Evolutionary conservation across 129 eudicot genomes (phyloP).

Genomic region (Lonicera japonica): DNA sequence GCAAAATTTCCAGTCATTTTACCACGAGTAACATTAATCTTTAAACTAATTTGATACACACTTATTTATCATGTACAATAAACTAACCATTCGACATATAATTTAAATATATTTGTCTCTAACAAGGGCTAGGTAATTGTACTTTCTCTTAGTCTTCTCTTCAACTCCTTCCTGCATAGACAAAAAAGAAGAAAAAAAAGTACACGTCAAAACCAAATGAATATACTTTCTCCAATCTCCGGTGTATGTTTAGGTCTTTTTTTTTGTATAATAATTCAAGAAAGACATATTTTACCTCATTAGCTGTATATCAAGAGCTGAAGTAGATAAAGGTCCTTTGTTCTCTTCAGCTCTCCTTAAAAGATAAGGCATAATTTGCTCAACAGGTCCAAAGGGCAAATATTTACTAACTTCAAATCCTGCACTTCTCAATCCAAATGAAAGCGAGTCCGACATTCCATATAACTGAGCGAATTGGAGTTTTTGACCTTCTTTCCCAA

Average conservation of each 20-base stretch:
- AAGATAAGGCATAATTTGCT: constrained; percentile 84
- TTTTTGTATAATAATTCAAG: not conserved
- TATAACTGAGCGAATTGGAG: constrained; percentile 88
- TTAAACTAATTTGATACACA: too few species aligned
- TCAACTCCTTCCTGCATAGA: constrained; percentile 65
- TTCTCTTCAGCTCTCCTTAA: constrained; percentile 93
- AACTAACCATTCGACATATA: too few species aligned
- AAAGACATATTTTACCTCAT: constrained; percentile 44
- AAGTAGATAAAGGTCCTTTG: constrained; percentile 67
- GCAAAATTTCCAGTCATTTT: too few species aligned
- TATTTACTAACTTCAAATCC: constrained; percentile 93
- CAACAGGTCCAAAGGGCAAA: constrained; percentile 93
- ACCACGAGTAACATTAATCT: too few species aligned
- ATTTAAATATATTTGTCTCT: not conserved
- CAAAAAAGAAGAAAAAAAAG: not conserved
- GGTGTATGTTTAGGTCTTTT: not conserved
- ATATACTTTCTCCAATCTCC: not conserved
- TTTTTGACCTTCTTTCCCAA: constrained; percentile 45
- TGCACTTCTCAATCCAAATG: constrained; percentile 67
- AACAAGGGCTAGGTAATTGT: constrained; percentile 2
- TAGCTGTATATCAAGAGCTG: constrained; percentile 62
- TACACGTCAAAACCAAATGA: not conserved
- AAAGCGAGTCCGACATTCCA: constrained; percentile 89
- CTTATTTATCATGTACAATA: too few species aligned
- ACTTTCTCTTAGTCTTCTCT: constrained; percentile 53